Evolutionary conservation across 164 flowering plant genomes (phyloP), one percentile per base, ranked within the genome.

Genomic region (Echeveria elegans): DNA sequence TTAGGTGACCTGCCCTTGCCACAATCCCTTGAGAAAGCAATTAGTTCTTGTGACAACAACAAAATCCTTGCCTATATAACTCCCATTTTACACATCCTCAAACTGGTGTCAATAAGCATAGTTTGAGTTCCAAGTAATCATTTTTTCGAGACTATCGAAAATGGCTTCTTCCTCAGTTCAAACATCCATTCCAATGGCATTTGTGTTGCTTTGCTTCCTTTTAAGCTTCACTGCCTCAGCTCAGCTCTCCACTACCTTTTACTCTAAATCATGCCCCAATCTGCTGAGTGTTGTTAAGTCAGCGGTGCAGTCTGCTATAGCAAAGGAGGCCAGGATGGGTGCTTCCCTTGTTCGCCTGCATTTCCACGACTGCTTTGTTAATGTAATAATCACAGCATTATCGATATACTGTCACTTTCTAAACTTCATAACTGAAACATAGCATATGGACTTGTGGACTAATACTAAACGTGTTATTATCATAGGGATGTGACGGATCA

Each of bases 291-390:
- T 83, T 0, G 85, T 89, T 10, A 77, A 72, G 62, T 73, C 85
- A 9, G 73, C 73, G 0, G 83, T 89, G 53, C 71, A 70, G 5
- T 70, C 85, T 0, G 94, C 96, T 0, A 63, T 92, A 1, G 16
- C 63, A 0, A 80, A 75, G 16, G 90, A 89, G 70, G 74, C 78
- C 2, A 79, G 96, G 10, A 86, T 86, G 85, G 98, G 98, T 5
- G 98, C 98, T 11, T 89, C 96, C 26, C 77, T 86, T 36, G 78
- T 83, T 53, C 83, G 88, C 37, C 59, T 86, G 52, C 81, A 69
- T 82, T 92, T 91, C 79, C 93, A 88, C 29, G 97, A 91, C 66
- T 91, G 96, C 80, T 89, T 91, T 38, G 96, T 91, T 37, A 87
- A 91, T 69, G 97, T 89, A 87, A 76, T 5, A 18, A 34, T 7